phyloP scores from a whole-genome alignment of 2,329 filamentous ascomycete species.

The Fusarium fujikuroi region DNA sequence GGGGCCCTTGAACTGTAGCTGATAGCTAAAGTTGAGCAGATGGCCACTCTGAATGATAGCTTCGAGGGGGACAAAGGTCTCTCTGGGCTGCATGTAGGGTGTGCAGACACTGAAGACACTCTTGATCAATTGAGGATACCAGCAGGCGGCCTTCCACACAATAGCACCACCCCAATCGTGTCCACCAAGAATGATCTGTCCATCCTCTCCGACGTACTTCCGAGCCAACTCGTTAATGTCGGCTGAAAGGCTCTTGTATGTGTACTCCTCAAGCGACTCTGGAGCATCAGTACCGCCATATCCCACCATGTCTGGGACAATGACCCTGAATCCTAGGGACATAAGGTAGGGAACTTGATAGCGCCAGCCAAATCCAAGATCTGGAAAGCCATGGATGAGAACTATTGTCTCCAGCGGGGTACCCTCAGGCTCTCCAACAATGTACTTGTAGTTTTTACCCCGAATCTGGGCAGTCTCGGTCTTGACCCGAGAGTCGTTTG shows the following conservation, averaged over 20 bases:
- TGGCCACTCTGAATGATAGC: conserved; percentile 63
- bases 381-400: conserved; percentile 81
- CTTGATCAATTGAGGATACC: conserved; percentile 76
- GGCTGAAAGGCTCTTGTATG: conserved; percentile 75
- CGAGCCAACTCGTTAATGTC: conserved; percentile 79
- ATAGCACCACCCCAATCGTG: conserved; percentile 92
- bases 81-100: conserved; percentile 70
- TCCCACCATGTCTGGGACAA: conserved; percentile 87
- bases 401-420: conserved; percentile 61
- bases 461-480: conserved; percentile 72
- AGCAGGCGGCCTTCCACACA: conserved; percentile 78
- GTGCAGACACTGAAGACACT: conserved; percentile 85
- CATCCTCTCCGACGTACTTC: conserved; percentile 58
- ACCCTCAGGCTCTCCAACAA: conserved; percentile 62
- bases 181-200: conserved; percentile 80
- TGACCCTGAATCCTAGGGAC: conserved; percentile 77
- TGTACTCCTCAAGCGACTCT: conserved; percentile 70
- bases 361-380: conserved; percentile 86
- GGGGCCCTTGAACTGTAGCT: conserved; percentile 79
- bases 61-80: conserved; percentile 66
- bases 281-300: conserved; percentile 83
- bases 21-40: conserved; percentile 81
- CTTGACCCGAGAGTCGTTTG: conserved; percentile 73
- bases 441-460: conserved; percentile 76
- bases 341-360: conserved; percentile 84